phyloP scores from a whole-genome alignment of 1,284 basidiomycete species.

The Coniferiporia weirii region DNA sequence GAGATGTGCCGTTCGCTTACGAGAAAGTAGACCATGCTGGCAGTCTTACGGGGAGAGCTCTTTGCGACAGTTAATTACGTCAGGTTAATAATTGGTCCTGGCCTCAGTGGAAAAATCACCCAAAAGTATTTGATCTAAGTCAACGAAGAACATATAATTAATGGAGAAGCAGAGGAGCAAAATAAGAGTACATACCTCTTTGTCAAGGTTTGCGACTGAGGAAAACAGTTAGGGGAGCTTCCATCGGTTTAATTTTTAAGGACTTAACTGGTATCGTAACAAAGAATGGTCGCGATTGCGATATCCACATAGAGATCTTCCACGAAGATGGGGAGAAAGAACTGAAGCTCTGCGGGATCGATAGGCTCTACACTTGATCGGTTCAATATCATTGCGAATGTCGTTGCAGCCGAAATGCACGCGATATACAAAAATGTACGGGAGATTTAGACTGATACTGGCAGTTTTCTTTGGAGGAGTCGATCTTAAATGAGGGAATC shows the following conservation, averaged over 20 bases:
- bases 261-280: slow-evolving; percentile 5
- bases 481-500: too few relatives aligned
- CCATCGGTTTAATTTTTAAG: background rate
- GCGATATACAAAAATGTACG: too few relatives aligned
- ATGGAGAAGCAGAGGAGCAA: background rate
- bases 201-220: slow-evolving; percentile 2
- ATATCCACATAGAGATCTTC: background rate
- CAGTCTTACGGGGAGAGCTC: background rate
- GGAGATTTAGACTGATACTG: too few relatives aligned
- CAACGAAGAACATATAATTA: too few relatives aligned
- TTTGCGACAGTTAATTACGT: background rate
- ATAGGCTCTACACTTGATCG: background rate
- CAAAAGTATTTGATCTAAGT: slow-evolving; percentile 1
- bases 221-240: background rate
- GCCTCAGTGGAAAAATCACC: background rate
- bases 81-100: too few relatives aligned
- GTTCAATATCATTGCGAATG: slow-evolving; percentile 11
- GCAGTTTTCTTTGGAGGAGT: too few relatives aligned
- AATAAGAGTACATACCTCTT: background rate
- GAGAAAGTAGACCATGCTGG: background rate
- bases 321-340: background rate
- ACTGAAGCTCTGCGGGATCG: background rate
- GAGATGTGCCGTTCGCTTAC: background rate
- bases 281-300: background rate
- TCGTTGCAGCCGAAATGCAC: too few relatives aligned